Percentiles rank a stretch among this genome's conserved stretches.
Conservation (phyloP, 2,329 filamentous ascomycete species). For the Allantophomopsis lycopodina region DNA sequence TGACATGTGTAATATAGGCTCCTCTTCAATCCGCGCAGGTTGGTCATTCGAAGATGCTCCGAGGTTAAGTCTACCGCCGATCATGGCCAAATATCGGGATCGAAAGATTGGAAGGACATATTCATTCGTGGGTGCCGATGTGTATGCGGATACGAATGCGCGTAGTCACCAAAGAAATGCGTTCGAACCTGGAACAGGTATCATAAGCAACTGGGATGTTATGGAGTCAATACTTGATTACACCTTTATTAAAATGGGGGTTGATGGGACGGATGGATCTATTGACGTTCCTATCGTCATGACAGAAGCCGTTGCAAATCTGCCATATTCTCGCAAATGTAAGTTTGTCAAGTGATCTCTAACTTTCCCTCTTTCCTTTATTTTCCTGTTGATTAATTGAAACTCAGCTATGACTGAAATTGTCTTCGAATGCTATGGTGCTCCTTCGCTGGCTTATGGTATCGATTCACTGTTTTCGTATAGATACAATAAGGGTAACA, state of each 20-base stretch:
- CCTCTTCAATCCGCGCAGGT: slow-evolving; percentile 77
- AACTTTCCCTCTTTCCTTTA: no score
- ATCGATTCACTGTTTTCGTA: slow-evolving; percentile 97
- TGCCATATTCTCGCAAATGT: slow-evolving; percentile 83
- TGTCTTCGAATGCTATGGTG: slow-evolving; percentile 88
- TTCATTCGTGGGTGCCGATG: slow-evolving; percentile 82
- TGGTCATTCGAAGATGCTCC: slow-evolving; percentile 90
- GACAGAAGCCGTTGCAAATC: slow-evolving; percentile 88
- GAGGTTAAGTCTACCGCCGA: slow-evolving; percentile 67
- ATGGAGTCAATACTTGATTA: slow-evolving; percentile 94
- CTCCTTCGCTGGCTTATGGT: slow-evolving; percentile 81
- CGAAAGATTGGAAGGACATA: slow-evolving; percentile 87
- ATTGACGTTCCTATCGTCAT: slow-evolving; percentile 84
- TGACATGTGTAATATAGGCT: slow-evolving; percentile 39
- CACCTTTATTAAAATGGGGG: slow-evolving; percentile 82
- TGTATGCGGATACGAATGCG: slow-evolving; percentile 88
- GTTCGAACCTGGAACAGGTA: slow-evolving; percentile 80
- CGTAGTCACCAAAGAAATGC: slow-evolving; percentile 80
- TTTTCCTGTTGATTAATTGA: no score
- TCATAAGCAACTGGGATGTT: slow-evolving; percentile 95
- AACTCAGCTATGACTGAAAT: slow-evolving; percentile 84
- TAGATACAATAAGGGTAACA: slow-evolving; percentile 60
- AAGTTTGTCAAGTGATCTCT: slow-evolving; percentile 19
- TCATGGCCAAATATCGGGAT: slow-evolving; percentile 91
- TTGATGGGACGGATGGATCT: slow-evolving; percentile 60